Evolutionary conservation across 2,329 filamentous ascomycete species (phyloP).

Genomic region (Albifimbria verrucaria): DNA sequence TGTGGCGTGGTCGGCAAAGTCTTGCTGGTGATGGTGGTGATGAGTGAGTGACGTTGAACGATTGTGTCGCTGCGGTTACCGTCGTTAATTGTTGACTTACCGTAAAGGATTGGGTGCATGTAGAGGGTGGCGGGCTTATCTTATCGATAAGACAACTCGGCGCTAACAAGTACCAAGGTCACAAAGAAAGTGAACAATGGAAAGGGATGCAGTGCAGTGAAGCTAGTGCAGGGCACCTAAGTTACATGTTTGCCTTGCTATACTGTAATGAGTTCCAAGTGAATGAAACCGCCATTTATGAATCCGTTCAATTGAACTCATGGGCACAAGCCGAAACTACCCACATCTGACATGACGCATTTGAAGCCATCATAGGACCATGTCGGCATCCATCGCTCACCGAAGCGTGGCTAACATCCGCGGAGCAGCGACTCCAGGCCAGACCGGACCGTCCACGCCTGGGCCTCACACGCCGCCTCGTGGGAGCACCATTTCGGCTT

Average conservation of each 20-base stretch:
- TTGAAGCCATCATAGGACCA: constrained; percentile 17
- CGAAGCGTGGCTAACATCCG: constrained; percentile 58
- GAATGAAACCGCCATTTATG: too few species aligned
- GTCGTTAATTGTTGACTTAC: constrained; percentile 22
- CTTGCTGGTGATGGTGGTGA: constrained; percentile 12
- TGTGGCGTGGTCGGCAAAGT: constrained; percentile 4
- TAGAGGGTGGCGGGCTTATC: neutral
- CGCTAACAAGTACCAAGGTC: constrained; percentile 18
- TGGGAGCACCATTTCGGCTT: constrained; percentile 46
- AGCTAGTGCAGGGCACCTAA: too few species aligned
- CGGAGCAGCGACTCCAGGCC: constrained; percentile 32
- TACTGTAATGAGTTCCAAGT: too few species aligned
- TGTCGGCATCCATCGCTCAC: constrained; percentile 50
- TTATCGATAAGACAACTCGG: constrained; percentile 16
- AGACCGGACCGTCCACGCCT: constrained; percentile 37
- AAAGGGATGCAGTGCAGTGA: too few species aligned
- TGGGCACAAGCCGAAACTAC: neutral
- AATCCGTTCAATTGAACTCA: neutral
- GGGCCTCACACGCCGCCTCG: constrained; percentile 57
- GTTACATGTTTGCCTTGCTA: too few species aligned
- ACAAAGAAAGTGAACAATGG: constrained; percentile 12
- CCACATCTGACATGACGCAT: neutral
- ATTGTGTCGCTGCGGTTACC: constrained; percentile 29
- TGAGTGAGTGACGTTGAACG: constrained; percentile 1
- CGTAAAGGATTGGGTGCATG: too few species aligned